Evolutionary conservation across 768 basidiomycete species (phyloP).

Genomic region (Daedaleopsis sinensis): DNA sequence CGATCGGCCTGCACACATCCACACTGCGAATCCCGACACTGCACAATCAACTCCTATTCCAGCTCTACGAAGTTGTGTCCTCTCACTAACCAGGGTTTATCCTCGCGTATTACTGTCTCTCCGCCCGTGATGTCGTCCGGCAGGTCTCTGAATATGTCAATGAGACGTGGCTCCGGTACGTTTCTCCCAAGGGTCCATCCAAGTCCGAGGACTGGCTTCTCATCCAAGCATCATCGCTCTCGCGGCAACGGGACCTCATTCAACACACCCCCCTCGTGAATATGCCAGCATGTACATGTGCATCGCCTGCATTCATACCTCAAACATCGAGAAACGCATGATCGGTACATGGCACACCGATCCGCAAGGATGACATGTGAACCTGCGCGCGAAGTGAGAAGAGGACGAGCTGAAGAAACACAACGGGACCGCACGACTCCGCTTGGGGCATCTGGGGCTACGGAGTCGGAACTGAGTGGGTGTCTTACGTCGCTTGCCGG

Average conservation of each 20-base stretch:
- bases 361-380: conserved; percentile 37
- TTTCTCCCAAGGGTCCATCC: conserved; percentile 19
- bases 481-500: conserved; percentile 15
- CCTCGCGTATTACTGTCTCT: conserved; percentile 74
- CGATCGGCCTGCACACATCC: conserved; percentile 62
- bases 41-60: conserved; percentile 50
- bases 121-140: conserved; percentile 73
- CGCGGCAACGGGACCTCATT: conserved; percentile 51
- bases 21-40: conserved; percentile 59
- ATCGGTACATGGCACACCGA: conserved; percentile 35
- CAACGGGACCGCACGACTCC: conserved; percentile 69
- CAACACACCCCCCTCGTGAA: conserved; percentile 60
- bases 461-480: conserved; percentile 67
- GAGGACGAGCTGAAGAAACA: conserved; percentile 67
- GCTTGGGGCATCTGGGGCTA: conserved; percentile 67
- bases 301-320: conserved; percentile 49
- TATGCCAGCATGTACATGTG: conserved; percentile 59
- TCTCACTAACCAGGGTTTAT: conserved; percentile 56
- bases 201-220: conserved; percentile 31
- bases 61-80: conserved; percentile 47
- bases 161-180: conserved; percentile 54
- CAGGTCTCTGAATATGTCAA: conserved; percentile 53
- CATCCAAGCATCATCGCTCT: conserved; percentile 35
- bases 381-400: conserved; percentile 48
- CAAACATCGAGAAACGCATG: conserved; percentile 33